Evolutionary conservation across 2,329 filamentous ascomycete genomes (phyloP).

Genomic region (Huntiella decipiens): DNA sequence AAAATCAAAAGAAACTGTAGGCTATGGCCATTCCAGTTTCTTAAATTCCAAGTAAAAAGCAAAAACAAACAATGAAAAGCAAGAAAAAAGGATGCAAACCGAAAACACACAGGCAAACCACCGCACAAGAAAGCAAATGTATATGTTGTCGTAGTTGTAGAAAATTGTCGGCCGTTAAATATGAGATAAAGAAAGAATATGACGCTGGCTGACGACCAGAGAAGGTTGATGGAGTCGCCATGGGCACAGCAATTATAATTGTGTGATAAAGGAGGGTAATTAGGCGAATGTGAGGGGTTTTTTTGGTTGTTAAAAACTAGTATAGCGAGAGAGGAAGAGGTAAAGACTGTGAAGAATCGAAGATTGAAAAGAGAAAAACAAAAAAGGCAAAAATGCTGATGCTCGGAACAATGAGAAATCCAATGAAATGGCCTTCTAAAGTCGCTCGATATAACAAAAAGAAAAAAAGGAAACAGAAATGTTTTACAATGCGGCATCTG

Average conservation of each 20-base stretch:
- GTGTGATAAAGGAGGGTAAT: not conserved
- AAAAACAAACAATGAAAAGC: not conserved
- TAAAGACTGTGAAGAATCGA: slow-evolving; percentile 9
- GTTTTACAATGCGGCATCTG: not conserved
- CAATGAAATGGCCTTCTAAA: no score
- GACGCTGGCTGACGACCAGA: slow-evolving; percentile 1
- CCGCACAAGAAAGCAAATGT: not conserved
- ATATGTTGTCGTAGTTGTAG: not conserved
- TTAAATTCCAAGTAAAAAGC: not conserved
- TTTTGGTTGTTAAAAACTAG: slow-evolving; percentile 4
- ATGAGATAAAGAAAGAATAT: slow-evolving; percentile 3
- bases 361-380: slow-evolving; percentile 1
- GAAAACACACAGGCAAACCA: slow-evolving; percentile 1
- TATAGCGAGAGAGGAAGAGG: not conserved
- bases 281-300: not conserved
- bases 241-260: not conserved
- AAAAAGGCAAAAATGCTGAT: not conserved
- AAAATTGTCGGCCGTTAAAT: slow-evolving; percentile 10
- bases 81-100: slow-evolving; percentile 1
- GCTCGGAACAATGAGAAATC: no score
- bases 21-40: not conserved
- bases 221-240: not conserved
- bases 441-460: no score
- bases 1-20: not conserved
- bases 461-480: slow-evolving; percentile 2